These are phyloP conservation scores for Neopestalotiopsis sp. DNA, from an alignment of 2,329 filamentous ascomycete genomes.

Conservation along the genomic window DNA sequence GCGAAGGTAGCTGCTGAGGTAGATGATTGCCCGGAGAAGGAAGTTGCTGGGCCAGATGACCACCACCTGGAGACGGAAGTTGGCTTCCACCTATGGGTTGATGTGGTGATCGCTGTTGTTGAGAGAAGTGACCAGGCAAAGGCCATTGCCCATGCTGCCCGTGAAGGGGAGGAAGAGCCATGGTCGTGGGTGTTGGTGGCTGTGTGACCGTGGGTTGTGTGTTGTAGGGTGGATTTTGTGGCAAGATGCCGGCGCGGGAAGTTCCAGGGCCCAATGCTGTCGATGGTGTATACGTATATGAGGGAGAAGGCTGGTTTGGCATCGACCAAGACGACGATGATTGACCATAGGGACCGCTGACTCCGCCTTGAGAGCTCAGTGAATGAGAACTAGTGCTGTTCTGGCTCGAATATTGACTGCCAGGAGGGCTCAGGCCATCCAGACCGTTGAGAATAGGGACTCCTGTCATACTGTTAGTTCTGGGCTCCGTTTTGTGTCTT, in stretches of 20 bases:
- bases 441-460: conserved; percentile 41
- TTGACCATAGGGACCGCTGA: conserved; percentile 56
- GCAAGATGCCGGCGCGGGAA: conserved; percentile 32
- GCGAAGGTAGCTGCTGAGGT: too few species aligned
- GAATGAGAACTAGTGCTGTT: conserved; percentile 62
- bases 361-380: conserved; percentile 55
- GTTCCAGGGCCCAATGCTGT: conserved; percentile 38
- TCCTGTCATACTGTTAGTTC: conserved; percentile 51
- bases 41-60: too few species aligned
- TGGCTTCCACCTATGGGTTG: too few species aligned
- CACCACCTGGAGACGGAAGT: too few species aligned
- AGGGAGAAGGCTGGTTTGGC: conserved; percentile 37
- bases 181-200: conserved; percentile 56
- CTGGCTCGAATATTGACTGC: conserved; percentile 59
- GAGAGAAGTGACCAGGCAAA: conserved; percentile 65
- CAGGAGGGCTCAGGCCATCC: conserved; percentile 63
- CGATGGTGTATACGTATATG: conserved; percentile 61
- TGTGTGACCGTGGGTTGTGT: conserved; percentile 53
- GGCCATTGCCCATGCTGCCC: conserved; percentile 61
- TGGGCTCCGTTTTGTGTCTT: conserved; percentile 1
- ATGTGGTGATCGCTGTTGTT: conserved; percentile 42
- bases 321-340: conserved; percentile 62
- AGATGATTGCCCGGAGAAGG: too few species aligned
- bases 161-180: conserved; percentile 66
- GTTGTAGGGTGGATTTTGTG: conserved; percentile 52